These are phyloP conservation scores for Trichoderma guizhouense DNA, from an alignment of 2,329 filamentous ascomycete genomes.

Conservation along the genomic window DNA sequence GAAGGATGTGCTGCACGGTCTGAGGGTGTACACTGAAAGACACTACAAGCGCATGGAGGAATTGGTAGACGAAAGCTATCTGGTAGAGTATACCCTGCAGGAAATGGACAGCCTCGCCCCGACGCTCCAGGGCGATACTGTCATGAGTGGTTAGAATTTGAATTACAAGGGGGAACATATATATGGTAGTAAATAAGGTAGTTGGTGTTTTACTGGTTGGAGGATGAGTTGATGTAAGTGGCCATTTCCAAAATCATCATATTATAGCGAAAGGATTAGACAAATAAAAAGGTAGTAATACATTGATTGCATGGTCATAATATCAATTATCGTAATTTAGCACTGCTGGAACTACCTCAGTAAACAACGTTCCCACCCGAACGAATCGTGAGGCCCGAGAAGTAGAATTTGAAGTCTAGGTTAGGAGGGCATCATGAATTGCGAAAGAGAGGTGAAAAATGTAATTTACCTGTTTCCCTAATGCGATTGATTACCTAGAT, in stretches of 20 bases:
- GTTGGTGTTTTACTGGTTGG: not conserved
- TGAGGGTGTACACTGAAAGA: constrained; percentile 86
- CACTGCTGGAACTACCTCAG: not conserved
- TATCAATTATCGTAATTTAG: not conserved
- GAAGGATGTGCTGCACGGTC: constrained; percentile 80
- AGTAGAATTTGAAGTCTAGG: not conserved
- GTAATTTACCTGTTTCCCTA: not conserved
- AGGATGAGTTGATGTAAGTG: not conserved
- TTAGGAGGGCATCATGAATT: not conserved
- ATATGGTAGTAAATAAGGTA: not conserved
- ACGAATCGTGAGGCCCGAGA: not conserved
- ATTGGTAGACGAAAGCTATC: constrained; percentile 86
- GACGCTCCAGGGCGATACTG: constrained; percentile 37
- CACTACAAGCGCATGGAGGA: constrained; percentile 90
- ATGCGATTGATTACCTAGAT: not conserved
- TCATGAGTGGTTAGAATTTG: constrained; percentile 37
- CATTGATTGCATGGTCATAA: not conserved
- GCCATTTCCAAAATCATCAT: not conserved
- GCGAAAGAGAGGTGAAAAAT: not conserved
- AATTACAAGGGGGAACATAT: not conserved
- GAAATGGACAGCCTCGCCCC: constrained; percentile 80
- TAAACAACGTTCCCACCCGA: not conserved
- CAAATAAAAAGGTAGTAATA: not conserved
- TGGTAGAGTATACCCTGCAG: constrained; percentile 87
- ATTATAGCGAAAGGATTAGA: constrained; percentile 2